Evolutionary conservation across 2,329 filamentous ascomycete species (phyloP).

Genomic region (Gnomoniopsis smithogilvyi): DNA sequence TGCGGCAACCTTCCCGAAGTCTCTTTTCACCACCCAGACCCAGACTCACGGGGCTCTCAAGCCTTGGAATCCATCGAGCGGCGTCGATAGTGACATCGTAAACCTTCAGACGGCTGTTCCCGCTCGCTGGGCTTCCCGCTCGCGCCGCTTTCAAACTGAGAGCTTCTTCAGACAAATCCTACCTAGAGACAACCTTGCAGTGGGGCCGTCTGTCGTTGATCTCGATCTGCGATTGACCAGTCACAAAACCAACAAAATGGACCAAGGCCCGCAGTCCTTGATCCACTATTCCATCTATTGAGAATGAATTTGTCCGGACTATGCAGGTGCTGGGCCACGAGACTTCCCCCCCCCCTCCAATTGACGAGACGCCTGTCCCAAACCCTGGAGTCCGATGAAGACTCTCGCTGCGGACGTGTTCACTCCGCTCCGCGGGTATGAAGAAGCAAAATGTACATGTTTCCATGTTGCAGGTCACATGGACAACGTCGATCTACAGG

Average conservation of each 20-base stretch:
- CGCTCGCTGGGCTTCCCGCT: no score
- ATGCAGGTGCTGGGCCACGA: background rate
- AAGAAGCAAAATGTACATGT: background rate
- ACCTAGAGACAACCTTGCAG: background rate
- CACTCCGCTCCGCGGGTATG: background rate
- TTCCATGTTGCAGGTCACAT: background rate
- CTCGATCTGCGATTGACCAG: conserved; percentile 7
- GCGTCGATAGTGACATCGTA: no score
- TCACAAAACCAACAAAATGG: background rate
- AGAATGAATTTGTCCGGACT: background rate
- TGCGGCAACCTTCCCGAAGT: no score
- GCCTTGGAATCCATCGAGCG: no score
- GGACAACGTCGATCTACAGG: background rate
- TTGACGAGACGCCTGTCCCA: background rate
- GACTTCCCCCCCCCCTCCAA: no score
- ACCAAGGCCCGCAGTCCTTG: background rate
- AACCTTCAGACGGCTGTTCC: no score
- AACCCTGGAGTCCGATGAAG: no score
- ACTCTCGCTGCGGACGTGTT: background rate
- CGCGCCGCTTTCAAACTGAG: no score
- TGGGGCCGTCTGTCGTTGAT: background rate
- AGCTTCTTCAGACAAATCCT: no score
- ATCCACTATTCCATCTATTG: background rate
- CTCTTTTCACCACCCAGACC: no score
- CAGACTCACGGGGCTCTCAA: no score